These are phyloP conservation scores for Zymoseptoria crescenta DNA, from an alignment of 2,329 filamentous ascomycete genomes.

Conservation along the genomic window DNA sequence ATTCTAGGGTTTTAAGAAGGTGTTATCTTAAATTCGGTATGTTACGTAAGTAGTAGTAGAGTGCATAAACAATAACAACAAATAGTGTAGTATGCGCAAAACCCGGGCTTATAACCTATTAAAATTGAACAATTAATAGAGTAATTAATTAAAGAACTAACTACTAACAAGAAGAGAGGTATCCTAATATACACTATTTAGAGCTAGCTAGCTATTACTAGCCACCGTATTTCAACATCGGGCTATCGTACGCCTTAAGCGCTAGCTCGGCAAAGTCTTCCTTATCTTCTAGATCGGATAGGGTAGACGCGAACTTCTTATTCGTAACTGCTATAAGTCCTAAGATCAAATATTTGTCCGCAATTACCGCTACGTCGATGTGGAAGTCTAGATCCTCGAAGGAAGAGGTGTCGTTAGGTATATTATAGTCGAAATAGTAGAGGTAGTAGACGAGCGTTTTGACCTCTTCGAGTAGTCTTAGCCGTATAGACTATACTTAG, in stretches of 20 bases:
- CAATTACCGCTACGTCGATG: constrained; percentile 4
- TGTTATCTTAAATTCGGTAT: neutral
- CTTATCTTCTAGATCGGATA: neutral
- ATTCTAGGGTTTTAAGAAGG: neutral
- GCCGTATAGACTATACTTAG: no score
- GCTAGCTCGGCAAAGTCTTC: neutral
- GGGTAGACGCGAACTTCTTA: neutral
- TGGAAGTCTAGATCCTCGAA: neutral
- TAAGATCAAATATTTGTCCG: constrained; percentile 11
- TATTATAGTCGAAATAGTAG: neutral
- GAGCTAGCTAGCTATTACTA: no score
- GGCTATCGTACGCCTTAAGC: neutral
- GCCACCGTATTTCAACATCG: no score
- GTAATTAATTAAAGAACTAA: no score
- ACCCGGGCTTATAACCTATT: constrained; percentile 1
- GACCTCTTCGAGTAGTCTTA: neutral
- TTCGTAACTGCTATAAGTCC: constrained; percentile 1
- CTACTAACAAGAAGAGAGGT: no score
- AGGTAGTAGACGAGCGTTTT: neutral
- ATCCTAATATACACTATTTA: no score
- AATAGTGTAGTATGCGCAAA: neutral
- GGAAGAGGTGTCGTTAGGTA: neutral
- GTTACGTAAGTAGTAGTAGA: neutral
- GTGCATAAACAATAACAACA: neutral
- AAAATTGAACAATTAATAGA: neutral